Base-by-base conservation (phyloP, 352 stramenopile genomes). In the Phytophthora boehmeriae region DNA sequence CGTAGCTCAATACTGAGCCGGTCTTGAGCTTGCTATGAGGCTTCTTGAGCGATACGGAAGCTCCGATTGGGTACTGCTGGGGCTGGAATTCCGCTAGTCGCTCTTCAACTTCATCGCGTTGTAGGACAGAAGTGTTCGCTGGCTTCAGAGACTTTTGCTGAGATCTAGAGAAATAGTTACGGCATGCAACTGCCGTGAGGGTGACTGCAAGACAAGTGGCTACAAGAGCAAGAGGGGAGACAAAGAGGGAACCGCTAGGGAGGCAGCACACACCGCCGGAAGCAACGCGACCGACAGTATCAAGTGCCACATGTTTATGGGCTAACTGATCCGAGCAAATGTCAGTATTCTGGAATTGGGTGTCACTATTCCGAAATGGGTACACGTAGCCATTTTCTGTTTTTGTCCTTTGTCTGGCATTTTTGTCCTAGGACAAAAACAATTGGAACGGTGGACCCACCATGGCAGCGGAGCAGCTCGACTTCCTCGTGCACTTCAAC, bases 401-500 rank as follows among this genome's bases (percentile, higher is more conserved):
- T n/a, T n/a, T n/a, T n/a, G n/a, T n/a, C n/a, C n/a, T n/a, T n/a
- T n/a, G n/a, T n/a, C n/a, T n/a, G n/a, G n/a, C n/a, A n/a, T n/a
- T n/a, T n/a, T n/a, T n/a, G n/a, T n/a, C n/a, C n/a, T n/a, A n/a
- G n/a, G n/a, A n/a, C n/a, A n/a, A n/a, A n/a, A n/a, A n/a, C n/a
- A n/a, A n/a, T n/a, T n/a, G n/a, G n/a, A n/a, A n/a, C n/a, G n/a
- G n/a, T n/a, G n/a, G n/a, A 10, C 14, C 45, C 25, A 71, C n/a
- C 35, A 83, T 87, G 74, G 59, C n/a, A n/a, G n/a, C 48, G 46
- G 72, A 88, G 65, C 73, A 82, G 47, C 65, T 54, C 47, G 74
- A 91, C 59, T 89, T 93, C 73, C 75, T 96, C 17, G 85, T 93
- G 74, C 80, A 95, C 53, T 92, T 90, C 57, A 80, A 83, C 44